These are phyloP conservation scores for Sordaria brevicollis DNA, from an alignment of 495 filamentous ascomycete genomes.

Conservation along the genomic window DNA sequence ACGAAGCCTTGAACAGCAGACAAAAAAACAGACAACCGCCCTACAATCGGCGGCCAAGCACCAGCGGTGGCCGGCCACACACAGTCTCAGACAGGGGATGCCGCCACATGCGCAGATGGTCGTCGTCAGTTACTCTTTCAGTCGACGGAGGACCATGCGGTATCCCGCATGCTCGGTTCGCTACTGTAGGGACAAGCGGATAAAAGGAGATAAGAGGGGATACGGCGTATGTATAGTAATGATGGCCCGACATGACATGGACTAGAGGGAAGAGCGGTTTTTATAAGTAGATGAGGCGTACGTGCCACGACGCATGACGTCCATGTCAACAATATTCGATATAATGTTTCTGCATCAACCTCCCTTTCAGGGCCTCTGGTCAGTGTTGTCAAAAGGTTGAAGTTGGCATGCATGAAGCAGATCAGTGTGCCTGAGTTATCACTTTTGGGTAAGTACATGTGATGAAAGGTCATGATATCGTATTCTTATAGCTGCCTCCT, in stretches of 20 bases:
- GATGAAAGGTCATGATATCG: neutral
- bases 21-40: neutral
- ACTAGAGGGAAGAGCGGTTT: neutral
- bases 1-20: neutral
- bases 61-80: neutral
- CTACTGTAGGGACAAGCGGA: neutral
- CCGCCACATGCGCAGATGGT: neutral
- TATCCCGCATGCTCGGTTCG: neutral
- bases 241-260: neutral
- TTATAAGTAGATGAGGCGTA: neutral
- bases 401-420: neutral
- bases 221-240: neutral
- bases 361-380: neutral
- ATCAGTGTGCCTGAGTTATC: neutral
- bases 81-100: neutral
- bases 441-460: neutral
- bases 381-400: neutral
- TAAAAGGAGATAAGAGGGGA: neutral
- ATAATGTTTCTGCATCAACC: neutral
- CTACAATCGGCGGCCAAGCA: neutral
- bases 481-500: neutral
- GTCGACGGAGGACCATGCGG: neutral
- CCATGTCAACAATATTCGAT: neutral
- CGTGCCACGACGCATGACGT: neutral
- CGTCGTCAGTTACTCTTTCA: neutral